Conservation (phyloP, 495 filamentous ascomycete species). For the Xylaria scruposa region DNA sequence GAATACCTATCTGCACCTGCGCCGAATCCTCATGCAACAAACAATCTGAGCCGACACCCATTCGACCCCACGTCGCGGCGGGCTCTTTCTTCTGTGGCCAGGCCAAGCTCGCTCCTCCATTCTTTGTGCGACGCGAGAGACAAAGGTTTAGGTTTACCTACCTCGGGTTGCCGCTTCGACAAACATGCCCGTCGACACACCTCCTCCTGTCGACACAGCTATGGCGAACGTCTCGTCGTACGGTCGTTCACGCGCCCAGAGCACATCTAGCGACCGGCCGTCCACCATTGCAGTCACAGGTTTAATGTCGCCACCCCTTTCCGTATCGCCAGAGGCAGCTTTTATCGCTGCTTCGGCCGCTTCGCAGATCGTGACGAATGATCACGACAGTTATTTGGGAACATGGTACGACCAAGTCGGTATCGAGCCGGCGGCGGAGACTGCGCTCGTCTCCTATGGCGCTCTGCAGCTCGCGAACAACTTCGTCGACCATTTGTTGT, state of each 20-base stretch:
- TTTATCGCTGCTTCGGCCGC: slow-evolving; percentile 92
- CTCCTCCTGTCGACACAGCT: slow-evolving; percentile 43
- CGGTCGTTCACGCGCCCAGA: slow-evolving; percentile 51
- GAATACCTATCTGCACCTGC: slow-evolving; percentile 10
- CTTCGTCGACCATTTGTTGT: slow-evolving; percentile 93
- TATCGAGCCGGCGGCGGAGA: slow-evolving; percentile 66
- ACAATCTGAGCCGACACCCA: slow-evolving; percentile 17
- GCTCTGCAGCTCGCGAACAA: slow-evolving; percentile 85
- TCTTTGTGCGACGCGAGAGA: slow-evolving; percentile 33
- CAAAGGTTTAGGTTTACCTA: slow-evolving; percentile 36
- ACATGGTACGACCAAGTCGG: slow-evolving; percentile 68
- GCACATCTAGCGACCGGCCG: slow-evolving; percentile 62
- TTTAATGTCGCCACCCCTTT: slow-evolving; percentile 66
- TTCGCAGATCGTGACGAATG: slow-evolving; percentile 87
- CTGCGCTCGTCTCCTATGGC: slow-evolving; percentile 74
- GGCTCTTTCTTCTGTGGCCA: slow-evolving; percentile 27
- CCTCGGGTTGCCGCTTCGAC: slow-evolving; percentile 37
- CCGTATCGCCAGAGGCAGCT: slow-evolving; percentile 78
- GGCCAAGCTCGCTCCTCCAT: slow-evolving; percentile 28
- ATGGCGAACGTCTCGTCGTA: slow-evolving; percentile 49
- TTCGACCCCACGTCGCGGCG: slow-evolving; percentile 12
- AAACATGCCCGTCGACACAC: slow-evolving; percentile 36
- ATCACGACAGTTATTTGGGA: slow-evolving; percentile 76
- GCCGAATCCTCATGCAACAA: slow-evolving; percentile 23
- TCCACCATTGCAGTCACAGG: slow-evolving; percentile 52